Percentiles rank a stretch among this genome's conserved stretches.
Conservation (phyloP, 148 eudicot species). For the Fagopyrum homotropicum region DNA sequence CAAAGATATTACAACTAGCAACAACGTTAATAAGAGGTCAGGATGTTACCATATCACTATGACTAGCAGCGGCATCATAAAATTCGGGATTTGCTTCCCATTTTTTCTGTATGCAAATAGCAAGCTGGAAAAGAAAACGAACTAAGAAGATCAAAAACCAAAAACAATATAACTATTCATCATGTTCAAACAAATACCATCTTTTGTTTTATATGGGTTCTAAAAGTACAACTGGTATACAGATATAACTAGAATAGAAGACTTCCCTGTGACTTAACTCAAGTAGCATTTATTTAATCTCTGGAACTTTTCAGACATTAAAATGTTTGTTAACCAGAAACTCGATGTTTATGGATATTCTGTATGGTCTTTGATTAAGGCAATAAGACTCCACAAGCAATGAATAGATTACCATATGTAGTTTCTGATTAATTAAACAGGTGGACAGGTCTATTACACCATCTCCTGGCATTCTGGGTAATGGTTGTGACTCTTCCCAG, state of each 20-base stretch:
- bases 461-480: constrained; percentile 62
- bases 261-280: not conserved
- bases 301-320: not conserved
- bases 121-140: constrained; percentile 41
- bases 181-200: not conserved
- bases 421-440: constrained; percentile 86
- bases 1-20: not conserved
- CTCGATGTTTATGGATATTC: not conserved
- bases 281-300: not conserved
- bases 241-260: not conserved
- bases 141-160: not conserved
- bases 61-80: constrained; percentile 38
- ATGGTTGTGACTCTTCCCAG: constrained; percentile 96
- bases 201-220: not conserved
- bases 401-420: constrained; percentile 68
- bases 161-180: not conserved
- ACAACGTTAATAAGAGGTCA: not conserved
- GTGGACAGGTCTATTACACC: constrained; percentile 74
- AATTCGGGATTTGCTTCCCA: constrained; percentile 39
- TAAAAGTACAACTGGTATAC: not conserved
- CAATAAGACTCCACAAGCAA: constrained; percentile 5
- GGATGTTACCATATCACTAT: constrained; percentile 24
- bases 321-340: not conserved
- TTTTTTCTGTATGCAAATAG: constrained; percentile 77
- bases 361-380: not conserved